Evolutionary conservation across 129 eudicot genomes (phyloP).

Genomic region (Tagetes patula): DNA sequence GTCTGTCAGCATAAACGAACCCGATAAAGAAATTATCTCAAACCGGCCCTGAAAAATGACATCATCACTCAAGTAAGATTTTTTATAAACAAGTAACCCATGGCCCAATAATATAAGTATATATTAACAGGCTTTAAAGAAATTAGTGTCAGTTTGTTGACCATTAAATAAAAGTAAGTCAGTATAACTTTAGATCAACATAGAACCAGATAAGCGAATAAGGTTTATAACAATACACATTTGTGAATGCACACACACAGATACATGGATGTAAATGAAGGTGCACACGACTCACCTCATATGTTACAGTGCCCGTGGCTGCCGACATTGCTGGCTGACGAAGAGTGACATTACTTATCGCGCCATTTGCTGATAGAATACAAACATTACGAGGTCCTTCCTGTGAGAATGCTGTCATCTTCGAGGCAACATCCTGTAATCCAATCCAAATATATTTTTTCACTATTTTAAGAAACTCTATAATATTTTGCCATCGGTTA

Average conservation of each 20-base stretch:
- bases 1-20: conserved; percentile 65
- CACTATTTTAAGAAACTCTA: not conserved
- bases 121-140: not conserved
- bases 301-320: conserved; percentile 77
- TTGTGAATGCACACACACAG: too few relatives aligned
- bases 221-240: not conserved
- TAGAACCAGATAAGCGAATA: not conserved
- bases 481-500: not conserved
- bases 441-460: not conserved
- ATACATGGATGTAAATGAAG: not conserved
- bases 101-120: not conserved
- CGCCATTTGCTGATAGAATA: conserved; percentile 91
- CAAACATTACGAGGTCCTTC: conserved; percentile 96
- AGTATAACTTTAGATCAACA: not conserved
- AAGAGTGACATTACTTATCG: conserved; percentile 76
- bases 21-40: conserved; percentile 87
- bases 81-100: not conserved
- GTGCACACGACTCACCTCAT: conserved; percentile 56
- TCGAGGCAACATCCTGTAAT: conserved; percentile 75
- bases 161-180: not conserved
- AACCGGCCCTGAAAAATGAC: conserved; percentile 71
- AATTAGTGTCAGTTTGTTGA: not conserved
- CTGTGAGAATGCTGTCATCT: conserved; percentile 73
- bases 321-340: conserved; percentile 77
- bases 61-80: not conserved